These are phyloP conservation scores for Pichia californica DNA, from an alignment of 805 yeast species.

Conservation along the genomic window DNA sequence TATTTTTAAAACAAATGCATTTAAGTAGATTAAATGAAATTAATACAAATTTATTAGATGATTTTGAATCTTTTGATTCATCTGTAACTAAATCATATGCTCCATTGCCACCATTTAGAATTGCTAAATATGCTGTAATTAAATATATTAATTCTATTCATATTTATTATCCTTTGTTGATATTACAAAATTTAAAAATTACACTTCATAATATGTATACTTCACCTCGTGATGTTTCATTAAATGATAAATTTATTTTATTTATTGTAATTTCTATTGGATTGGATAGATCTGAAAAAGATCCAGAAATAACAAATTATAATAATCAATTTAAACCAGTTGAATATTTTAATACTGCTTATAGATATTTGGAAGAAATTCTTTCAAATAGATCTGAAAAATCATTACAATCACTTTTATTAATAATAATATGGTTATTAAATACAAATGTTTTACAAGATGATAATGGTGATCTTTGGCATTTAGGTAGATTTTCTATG, in stretches of 20 bases:
- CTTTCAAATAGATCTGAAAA: constrained; percentile 18
- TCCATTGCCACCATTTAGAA: no score
- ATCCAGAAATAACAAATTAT: constrained; percentile 2
- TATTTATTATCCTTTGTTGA: no score
- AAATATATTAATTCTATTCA: no score
- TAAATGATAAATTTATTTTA: constrained; percentile 18
- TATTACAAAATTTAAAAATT: constrained; percentile 11
- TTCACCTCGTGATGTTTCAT: constrained; percentile 12
- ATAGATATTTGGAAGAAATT: constrained; percentile 19
- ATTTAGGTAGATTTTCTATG: constrained; percentile 21
- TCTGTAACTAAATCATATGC: no score
- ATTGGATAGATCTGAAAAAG: constrained; percentile 7
- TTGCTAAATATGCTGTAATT: no score
- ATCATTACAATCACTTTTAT: constrained; percentile 18
- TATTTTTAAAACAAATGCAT: no score
- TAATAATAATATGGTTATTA: constrained; percentile 20
- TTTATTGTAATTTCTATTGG: constrained; percentile 22
- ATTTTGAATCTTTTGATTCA: constrained; percentile 17
- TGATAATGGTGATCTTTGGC: constrained; percentile 24
- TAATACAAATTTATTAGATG: constrained; percentile 1
- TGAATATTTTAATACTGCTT: constrained; percentile 21
- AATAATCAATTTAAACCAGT: constrained; percentile 17
- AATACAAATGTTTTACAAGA: constrained; percentile 19
- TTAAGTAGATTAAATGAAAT: no score
- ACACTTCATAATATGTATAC: constrained; percentile 12